These are phyloP conservation scores for Fusarium circinatum DNA, from an alignment of 2,329 filamentous ascomycete genomes.

Conservation along the genomic window DNA sequence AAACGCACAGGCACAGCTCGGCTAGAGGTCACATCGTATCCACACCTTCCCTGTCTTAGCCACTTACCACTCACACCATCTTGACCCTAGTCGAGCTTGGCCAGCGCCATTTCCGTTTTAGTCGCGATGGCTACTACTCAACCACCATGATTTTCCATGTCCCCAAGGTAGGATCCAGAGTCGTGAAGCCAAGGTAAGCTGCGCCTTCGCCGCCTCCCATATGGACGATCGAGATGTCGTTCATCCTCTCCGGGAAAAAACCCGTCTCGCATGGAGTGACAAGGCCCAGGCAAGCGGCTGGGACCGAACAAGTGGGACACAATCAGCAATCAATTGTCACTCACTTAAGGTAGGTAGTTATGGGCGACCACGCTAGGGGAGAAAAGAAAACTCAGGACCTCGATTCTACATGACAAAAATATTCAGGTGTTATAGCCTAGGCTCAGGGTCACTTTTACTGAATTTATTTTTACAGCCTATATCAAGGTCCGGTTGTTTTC, in stretches of 20 bases:
- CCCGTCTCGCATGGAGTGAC: background rate
- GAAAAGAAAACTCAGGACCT: too few species aligned
- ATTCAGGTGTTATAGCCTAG: too few species aligned
- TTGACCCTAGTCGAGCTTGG: slow-evolving; percentile 24
- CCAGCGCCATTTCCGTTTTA: slow-evolving; percentile 37
- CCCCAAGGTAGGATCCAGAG: background rate
- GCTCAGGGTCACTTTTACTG: too few species aligned
- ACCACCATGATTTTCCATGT: slow-evolving; percentile 33
- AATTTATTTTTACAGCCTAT: too few species aligned
- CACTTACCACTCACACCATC: slow-evolving; percentile 37
- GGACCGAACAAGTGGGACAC: slow-evolving; percentile 21
- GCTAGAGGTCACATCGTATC: slow-evolving; percentile 32
- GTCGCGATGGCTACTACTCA: slow-evolving; percentile 34
- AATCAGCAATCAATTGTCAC: slow-evolving; percentile 15
- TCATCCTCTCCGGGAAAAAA: background rate
- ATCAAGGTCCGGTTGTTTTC: too few species aligned
- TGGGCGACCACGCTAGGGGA: background rate
- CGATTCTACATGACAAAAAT: too few species aligned
- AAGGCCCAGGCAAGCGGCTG: slow-evolving; percentile 18
- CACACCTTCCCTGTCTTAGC: slow-evolving; percentile 26
- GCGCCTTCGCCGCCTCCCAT: background rate
- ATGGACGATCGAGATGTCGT: slow-evolving; percentile 1
- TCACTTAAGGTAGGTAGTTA: background rate
- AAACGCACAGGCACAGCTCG: slow-evolving; percentile 34
- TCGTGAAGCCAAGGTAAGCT: background rate